Evolutionary conservation across 129 eudicot species (phyloP).

Genomic region (Pseudognaphalium luteoalbum): DNA sequence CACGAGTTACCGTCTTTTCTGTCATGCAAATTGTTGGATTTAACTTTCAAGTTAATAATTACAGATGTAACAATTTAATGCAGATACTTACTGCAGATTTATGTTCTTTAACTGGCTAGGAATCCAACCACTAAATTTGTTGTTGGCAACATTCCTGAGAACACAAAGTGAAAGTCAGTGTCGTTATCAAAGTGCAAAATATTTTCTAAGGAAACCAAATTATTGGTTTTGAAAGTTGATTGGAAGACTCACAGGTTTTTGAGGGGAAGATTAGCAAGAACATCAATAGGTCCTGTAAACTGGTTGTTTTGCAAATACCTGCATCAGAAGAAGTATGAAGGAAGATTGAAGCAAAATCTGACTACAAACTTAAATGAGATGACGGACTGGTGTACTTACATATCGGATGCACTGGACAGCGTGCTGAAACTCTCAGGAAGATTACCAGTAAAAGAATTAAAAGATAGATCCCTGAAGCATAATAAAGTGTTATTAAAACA

Average conservation of each 20-base stretch:
- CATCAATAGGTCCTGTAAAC: slow-evolving; percentile 84
- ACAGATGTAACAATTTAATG: background rate
- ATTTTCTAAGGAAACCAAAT: background rate
- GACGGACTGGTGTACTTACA: slow-evolving; percentile 48
- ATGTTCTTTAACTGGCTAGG: slow-evolving; percentile 72
- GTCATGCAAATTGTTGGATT: slow-evolving; percentile 32
- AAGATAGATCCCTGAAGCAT: slow-evolving; percentile 81
- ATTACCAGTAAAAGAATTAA: slow-evolving; percentile 58
- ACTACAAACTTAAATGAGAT: background rate
- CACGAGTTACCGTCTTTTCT: slow-evolving; percentile 78
- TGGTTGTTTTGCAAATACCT: slow-evolving; percentile 97
- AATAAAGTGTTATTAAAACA: background rate
- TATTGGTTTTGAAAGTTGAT: background rate
- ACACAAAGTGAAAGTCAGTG: slow-evolving; percentile 4
- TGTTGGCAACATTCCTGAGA: slow-evolving; percentile 76
- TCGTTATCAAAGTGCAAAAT: background rate
- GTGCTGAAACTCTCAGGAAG: slow-evolving; percentile 74
- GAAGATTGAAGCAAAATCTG: slow-evolving; percentile 12
- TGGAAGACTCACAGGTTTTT: slow-evolving; percentile 63
- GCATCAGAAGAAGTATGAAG: slow-evolving; percentile 21
- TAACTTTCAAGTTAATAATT: background rate
- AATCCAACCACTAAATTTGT: slow-evolving; percentile 86
- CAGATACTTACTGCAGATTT: slow-evolving; percentile 72
- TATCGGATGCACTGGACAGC: slow-evolving; percentile 53
- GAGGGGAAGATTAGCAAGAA: slow-evolving; percentile 91